These are phyloP conservation scores for Nakaseomyces sp. DNA, from an alignment of 1,139 yeast genomes.

Conservation along the genomic window DNA sequence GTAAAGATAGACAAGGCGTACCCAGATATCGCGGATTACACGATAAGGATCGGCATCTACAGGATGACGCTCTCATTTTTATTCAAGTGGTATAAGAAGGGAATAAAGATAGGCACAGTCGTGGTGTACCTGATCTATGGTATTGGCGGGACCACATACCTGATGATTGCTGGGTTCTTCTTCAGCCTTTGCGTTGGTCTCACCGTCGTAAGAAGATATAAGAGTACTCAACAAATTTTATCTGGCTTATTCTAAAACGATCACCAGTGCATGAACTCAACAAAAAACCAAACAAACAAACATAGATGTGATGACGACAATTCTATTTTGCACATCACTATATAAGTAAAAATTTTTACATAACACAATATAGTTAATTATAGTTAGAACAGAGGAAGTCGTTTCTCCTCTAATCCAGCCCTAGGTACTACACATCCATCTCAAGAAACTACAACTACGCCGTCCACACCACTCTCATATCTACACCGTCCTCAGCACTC, in stretches of 20 bases:
- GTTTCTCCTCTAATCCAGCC: too few species aligned
- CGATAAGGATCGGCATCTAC: not conserved
- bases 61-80: slow-evolving; percentile 8
- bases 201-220: slow-evolving; percentile 24
- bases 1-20: slow-evolving; percentile 4
- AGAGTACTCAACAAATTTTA: slow-evolving; percentile 9
- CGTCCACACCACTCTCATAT: too few species aligned
- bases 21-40: not conserved
- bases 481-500: too few species aligned
- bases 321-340: too few species aligned
- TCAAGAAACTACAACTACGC: too few species aligned
- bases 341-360: too few species aligned
- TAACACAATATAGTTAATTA: too few species aligned
- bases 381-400: too few species aligned
- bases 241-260: slow-evolving; percentile 1
- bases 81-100: slow-evolving; percentile 8
- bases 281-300: not conserved
- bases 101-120: slow-evolving; percentile 15
- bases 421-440: too few species aligned
- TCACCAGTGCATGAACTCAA: too few species aligned
- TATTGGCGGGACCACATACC: slow-evolving; percentile 24
- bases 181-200: slow-evolving; percentile 25
- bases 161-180: slow-evolving; percentile 25
- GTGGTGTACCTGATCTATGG: slow-evolving; percentile 23
- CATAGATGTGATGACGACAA: too few species aligned